Conservation (phyloP, 2,329 filamentous ascomycete genomes). For the Tolypocladium tropicale region DNA sequence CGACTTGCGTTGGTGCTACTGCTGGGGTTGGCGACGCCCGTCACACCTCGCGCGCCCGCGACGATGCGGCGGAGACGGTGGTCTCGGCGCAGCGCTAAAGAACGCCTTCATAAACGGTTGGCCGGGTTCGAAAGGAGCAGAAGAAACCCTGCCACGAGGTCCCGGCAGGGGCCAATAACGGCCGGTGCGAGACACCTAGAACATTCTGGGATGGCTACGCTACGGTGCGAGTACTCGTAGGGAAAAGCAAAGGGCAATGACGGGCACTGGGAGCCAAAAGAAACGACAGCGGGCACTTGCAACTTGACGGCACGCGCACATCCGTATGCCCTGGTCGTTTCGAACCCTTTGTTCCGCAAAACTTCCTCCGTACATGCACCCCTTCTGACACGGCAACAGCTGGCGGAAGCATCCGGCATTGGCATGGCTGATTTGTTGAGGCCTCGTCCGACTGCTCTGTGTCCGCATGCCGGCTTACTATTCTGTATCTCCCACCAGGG, state of each 20-base stretch:
- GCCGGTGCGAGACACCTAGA: background rate
- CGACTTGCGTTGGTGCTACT: background rate
- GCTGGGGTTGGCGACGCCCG: background rate
- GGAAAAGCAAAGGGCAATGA: background rate
- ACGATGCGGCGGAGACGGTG: background rate
- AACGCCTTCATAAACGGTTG: conserved; percentile 2
- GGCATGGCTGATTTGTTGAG: background rate
- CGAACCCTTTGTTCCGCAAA: background rate
- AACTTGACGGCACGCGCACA: background rate
- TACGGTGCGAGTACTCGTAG: no score
- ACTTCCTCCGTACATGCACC: background rate
- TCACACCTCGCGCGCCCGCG: background rate
- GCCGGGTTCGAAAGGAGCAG: background rate
- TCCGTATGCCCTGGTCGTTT: background rate
- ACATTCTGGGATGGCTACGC: background rate
- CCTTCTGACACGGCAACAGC: background rate
- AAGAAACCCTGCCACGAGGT: background rate
- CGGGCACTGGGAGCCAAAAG: background rate
- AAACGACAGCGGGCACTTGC: background rate
- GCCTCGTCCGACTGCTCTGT: background rate
- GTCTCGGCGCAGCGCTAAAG: conserved; percentile 2
- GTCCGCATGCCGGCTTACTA: background rate
- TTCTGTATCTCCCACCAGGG: background rate
- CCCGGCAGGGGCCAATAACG: background rate
- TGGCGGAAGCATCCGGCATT: background rate